A percentile compares a stretch with the other conserved stretches of the same genome.
Conservation (phyloP, 371 early-diverging fungal genomes). For the Saksenaea vasiformis region DNA sequence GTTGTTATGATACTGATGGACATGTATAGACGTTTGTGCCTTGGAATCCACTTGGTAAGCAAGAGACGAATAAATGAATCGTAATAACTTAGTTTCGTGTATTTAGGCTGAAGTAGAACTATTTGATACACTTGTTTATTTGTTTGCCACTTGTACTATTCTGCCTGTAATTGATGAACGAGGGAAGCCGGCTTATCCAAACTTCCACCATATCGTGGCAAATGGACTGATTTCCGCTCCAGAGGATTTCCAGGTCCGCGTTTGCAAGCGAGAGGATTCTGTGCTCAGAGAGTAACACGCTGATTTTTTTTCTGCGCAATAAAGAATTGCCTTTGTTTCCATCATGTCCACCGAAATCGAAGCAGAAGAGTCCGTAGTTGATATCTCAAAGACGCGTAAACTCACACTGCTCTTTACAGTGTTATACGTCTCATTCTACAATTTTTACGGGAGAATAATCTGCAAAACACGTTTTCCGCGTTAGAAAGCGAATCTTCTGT, state of each 20-base stretch:
- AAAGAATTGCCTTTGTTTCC: too few species aligned
- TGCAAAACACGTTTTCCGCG: conserved; percentile 67
- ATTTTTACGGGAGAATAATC: conserved; percentile 89
- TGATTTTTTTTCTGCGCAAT: too few species aligned
- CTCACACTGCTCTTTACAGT: conserved; percentile 18
- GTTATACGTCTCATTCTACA: conserved; percentile 87
- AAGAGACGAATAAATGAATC: background rate
- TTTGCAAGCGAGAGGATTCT: conserved; percentile 11
- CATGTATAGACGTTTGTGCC: conserved; percentile 12
- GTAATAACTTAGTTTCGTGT: background rate
- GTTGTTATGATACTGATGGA: background rate
- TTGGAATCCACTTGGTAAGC: conserved; percentile 19
- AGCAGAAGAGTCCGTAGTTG: conserved; percentile 24
- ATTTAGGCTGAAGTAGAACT: conserved; percentile 8
- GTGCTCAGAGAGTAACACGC: background rate
- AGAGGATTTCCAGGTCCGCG: conserved; percentile 6
- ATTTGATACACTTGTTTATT: conserved; percentile 5
- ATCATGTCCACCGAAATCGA: conserved; percentile 31
- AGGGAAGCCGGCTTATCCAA: conserved; percentile 9
- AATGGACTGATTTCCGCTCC: conserved; percentile 18
- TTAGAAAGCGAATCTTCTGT: conserved; percentile 87
- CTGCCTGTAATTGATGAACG: conserved; percentile 3
- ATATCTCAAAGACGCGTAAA: background rate
- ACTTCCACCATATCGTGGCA: conserved; percentile 9
- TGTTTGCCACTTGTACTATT: conserved; percentile 17